Percentiles rank a stretch among this genome's conserved stretches.
phyloP scores from a whole-genome alignment of 805 yeast species.

The Cyberlindnera maritima region DNA sequence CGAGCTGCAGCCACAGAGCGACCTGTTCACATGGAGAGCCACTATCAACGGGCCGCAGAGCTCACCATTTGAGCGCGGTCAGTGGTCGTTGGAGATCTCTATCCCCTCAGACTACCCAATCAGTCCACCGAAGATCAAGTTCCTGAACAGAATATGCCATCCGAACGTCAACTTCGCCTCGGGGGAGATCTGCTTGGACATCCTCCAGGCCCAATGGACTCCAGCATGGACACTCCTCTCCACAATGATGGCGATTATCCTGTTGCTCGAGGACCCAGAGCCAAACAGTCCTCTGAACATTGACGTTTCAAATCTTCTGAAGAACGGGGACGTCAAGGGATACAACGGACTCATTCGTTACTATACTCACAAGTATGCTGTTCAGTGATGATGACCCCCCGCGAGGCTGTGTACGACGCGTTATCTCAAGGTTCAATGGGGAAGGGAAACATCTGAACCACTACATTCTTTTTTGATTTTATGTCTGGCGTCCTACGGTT shows the following conservation, averaged over 20 bases:
- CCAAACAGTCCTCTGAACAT: conserved; percentile 70
- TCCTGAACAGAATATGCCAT: conserved; percentile 42
- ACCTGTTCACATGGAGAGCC: conserved; percentile 52
- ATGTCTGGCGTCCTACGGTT: not conserved
- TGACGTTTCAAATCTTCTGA: conserved; percentile 61
- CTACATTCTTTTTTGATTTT: no score
- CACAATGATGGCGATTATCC: conserved; percentile 53
- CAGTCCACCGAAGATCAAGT: conserved; percentile 54
- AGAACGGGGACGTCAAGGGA: conserved; percentile 44
- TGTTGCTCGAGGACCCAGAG: conserved; percentile 61
- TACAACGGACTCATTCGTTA: conserved; percentile 41
- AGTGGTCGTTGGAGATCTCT: conserved; percentile 47
- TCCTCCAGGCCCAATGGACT: conserved; percentile 60
- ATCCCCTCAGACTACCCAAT: conserved; percentile 53
- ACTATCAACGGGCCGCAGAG: conserved; percentile 48
- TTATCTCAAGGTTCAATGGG: no score
- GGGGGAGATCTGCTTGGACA: conserved; percentile 73
- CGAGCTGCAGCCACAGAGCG: conserved; percentile 44
- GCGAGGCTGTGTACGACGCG: not conserved
- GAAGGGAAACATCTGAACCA: no score
- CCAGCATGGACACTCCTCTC: conserved; percentile 70
- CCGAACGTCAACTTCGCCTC: conserved; percentile 47
- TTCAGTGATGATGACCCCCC: conserved; percentile 1
- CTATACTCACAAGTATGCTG: conserved; percentile 31
- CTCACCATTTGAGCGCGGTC: conserved; percentile 51